Evolutionary conservation across 1,284 basidiomycete species (phyloP).

Genomic region (Leccinum pachyderme): DNA sequence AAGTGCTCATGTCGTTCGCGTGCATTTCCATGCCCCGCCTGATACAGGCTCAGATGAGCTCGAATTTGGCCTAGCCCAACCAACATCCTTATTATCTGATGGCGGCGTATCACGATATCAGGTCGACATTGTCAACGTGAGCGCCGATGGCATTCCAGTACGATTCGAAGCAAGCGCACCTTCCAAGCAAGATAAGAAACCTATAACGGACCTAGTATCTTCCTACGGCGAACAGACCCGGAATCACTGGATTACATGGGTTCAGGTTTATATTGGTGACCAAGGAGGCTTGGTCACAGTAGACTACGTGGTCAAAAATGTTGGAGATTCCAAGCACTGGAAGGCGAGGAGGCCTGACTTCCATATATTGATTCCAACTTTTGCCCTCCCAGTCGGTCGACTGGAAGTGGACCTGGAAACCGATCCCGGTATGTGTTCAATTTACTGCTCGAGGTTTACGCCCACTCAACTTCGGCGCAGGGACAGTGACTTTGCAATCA

Average conservation of each 20-base stretch:
- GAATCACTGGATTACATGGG: slow-evolving; percentile 64
- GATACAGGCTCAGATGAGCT: slow-evolving; percentile 63
- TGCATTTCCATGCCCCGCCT: slow-evolving; percentile 54
- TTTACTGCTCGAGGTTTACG: neutral
- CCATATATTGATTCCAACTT: slow-evolving; percentile 62
- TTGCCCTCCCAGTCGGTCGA: slow-evolving; percentile 60
- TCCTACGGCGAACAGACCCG: slow-evolving; percentile 47
- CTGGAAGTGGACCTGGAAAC: slow-evolving; percentile 60
- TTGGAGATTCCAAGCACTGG: slow-evolving; percentile 12
- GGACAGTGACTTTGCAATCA: slow-evolving; percentile 19
- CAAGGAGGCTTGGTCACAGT: slow-evolving; percentile 52
- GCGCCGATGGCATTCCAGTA: slow-evolving; percentile 63
- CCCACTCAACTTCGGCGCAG: slow-evolving; percentile 16
- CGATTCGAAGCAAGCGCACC: slow-evolving; percentile 50
- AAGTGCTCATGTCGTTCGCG: slow-evolving; percentile 56
- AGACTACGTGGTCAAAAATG: slow-evolving; percentile 56
- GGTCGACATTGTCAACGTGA: slow-evolving; percentile 57
- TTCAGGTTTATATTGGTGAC: slow-evolving; percentile 55
- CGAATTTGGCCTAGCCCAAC: slow-evolving; percentile 70
- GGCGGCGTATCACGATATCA: slow-evolving; percentile 34
- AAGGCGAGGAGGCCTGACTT: slow-evolving; percentile 37
- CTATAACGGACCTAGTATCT: slow-evolving; percentile 37
- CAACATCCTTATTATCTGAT: slow-evolving; percentile 17
- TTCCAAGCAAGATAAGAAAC: slow-evolving; percentile 37
- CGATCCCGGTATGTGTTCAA: slow-evolving; percentile 42